phyloP scores from a whole-genome alignment of 495 filamentous ascomycete genomes.

The Penicillium coprophilum region DNA sequence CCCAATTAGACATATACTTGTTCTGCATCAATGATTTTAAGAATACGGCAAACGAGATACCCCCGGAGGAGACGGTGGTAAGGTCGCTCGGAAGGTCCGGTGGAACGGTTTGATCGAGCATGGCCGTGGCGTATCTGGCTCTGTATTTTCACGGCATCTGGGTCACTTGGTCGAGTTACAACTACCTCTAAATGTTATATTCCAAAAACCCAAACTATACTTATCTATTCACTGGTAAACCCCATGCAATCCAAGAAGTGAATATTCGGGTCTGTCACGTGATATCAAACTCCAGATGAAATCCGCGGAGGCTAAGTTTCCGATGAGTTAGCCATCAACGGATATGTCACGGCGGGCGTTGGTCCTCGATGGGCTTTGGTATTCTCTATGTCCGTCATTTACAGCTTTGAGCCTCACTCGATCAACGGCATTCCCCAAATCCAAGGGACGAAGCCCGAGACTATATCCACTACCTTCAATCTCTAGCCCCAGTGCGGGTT shows the following conservation, averaged over 20 bases:
- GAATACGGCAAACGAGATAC: conserved; percentile 42
- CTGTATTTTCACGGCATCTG: conserved; percentile 43
- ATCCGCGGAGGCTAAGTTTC: conserved; percentile 10
- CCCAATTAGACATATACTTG: conserved; percentile 27
- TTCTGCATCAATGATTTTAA: conserved; percentile 21
- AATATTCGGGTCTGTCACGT: conserved; percentile 13
- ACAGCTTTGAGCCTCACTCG: conserved; percentile 20
- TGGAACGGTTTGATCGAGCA: conserved; percentile 42
- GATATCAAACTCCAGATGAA: conserved; percentile 18
- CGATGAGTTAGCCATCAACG: conserved; percentile 9
- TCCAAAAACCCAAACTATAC: conserved; percentile 12
- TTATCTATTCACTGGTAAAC: conserved; percentile 6
- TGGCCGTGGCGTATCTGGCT: conserved; percentile 49
- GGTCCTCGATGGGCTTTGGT: conserved; percentile 63
- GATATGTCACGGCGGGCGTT: conserved; percentile 50
- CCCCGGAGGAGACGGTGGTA: conserved; percentile 33
- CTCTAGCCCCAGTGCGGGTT: conserved; percentile 8
- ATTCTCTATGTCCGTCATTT: conserved; percentile 64
- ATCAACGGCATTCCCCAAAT: conserved; percentile 10
- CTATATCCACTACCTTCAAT: conserved; percentile 6
- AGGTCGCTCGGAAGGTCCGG: conserved; percentile 34
- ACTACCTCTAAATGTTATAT: conserved; percentile 21
- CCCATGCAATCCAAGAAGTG: not conserved
- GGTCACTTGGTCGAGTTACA: conserved; percentile 29
- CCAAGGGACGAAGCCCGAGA: conserved; percentile 16